phyloP scores from a whole-genome alignment of 768 basidiomycete species.

The Obba rivulosa region DNA sequence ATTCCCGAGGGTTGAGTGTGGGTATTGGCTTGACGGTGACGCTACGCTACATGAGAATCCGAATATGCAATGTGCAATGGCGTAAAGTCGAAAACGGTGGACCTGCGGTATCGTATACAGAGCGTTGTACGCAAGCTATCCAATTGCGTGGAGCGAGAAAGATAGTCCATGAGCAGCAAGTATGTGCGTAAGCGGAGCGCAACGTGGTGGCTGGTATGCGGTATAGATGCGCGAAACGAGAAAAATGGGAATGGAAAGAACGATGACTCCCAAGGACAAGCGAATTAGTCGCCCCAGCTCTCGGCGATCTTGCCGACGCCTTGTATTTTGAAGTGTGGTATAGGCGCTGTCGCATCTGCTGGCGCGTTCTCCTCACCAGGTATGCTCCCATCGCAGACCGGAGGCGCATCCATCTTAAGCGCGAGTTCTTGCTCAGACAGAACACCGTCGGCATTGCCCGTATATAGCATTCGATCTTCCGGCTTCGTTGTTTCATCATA shows the following conservation, averaged over 20 bases:
- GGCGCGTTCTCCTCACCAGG: neutral
- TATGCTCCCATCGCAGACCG: neutral
- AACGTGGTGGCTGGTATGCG: too few relatives aligned
- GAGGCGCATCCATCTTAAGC: neutral
- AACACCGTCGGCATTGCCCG: neutral
- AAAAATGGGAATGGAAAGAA: neutral
- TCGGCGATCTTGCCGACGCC: slow-evolving; percentile 28
- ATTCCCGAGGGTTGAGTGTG: too few relatives aligned
- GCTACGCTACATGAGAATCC: too few relatives aligned
- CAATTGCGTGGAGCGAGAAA: neutral
- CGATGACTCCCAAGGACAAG: neutral
- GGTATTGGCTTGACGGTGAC: too few relatives aligned
- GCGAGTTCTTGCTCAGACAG: slow-evolving; percentile 1
- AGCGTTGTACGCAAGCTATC: too few relatives aligned
- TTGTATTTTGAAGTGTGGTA: slow-evolving; percentile 18
- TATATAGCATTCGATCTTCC: neutral
- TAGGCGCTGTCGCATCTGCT: neutral
- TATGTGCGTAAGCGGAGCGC: neutral
- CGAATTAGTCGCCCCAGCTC: slow-evolving; percentile 26
- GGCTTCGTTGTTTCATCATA: neutral
- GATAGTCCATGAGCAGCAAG: neutral
- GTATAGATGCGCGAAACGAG: too few relatives aligned
- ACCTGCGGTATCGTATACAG: too few relatives aligned
- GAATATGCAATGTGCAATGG: too few relatives aligned
- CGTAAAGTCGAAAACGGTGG: too few relatives aligned